Base-by-base conservation (phyloP, 1,139 yeast species). In the Pneumocystis canis region DNA sequence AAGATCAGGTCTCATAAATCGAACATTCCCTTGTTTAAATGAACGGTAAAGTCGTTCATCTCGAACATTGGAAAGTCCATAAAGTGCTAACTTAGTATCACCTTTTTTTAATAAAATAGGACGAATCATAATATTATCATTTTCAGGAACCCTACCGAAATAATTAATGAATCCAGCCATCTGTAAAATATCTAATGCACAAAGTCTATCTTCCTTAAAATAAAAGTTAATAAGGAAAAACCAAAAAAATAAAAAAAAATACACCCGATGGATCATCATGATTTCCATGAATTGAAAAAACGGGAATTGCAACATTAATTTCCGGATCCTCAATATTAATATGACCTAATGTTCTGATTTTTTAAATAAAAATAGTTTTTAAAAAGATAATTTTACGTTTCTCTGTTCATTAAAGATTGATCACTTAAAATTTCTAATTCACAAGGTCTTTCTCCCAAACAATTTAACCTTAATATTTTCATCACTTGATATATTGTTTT, bases 181-280 rank as follows among this genome's bases (percentile, higher is more conserved):
- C 37, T 89, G 82, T 20, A 94, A 75, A 2, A 94, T 76, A 72
- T 92, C 98, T 77, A 92, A 78, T 0, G 98, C 96, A 67, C 90
- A 84, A n/a, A 92, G 76, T 65, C 89, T 75, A 2, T 86, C 87
- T 61, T 84, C 68, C 47, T 70, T 65, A 63, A 18, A 5, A 58
- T 35, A 33, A 6, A n/a, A n/a, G n/a, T 9, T 9, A 41, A 54
- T 5, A 32, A 25, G 5, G 40, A 2, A n/a, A n/a, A n/a, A n/a
- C 31, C 37, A 11, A 18, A 35, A 57, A 35, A 20, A 11, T 20
- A 14, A 25, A 25, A 6, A 18, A 20, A 67, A 70, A 57, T 60
- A 68, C 87, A 0, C 98, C 98, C 0, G 96, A 87, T 0, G 96
- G 89, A 74, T 92, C 98, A 73, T 92, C 99, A 73, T 92, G 99